Percentiles rank a stretch among this genome's conserved stretches.
phyloP scores from a whole-genome alignment of 1,284 basidiomycete species.

The Rhodotorula sp. region DNA sequence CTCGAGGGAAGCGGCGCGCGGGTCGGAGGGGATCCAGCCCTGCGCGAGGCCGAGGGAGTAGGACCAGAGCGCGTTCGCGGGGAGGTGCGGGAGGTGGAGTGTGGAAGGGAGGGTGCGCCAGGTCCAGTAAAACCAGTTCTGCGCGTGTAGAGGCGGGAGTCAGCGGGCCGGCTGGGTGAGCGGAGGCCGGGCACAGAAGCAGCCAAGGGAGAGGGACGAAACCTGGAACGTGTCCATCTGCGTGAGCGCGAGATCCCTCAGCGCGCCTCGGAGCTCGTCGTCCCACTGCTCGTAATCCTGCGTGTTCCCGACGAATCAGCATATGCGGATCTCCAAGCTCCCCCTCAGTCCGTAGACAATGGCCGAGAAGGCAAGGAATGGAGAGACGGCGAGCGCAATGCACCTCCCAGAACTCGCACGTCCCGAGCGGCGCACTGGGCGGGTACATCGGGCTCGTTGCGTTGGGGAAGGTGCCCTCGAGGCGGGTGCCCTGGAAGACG shows the following conservation, averaged over 20 bases:
- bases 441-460: constrained; percentile 16
- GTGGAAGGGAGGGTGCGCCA: constrained; percentile 83
- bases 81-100: constrained; percentile 57
- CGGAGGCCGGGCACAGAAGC: neutral
- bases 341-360: too few species aligned
- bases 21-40: constrained; percentile 80
- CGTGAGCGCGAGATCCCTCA: constrained; percentile 68
- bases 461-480: constrained; percentile 44
- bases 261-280: constrained; percentile 61
- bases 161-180: neutral
- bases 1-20: constrained; percentile 58
- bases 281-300: constrained; percentile 67
- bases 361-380: neutral
- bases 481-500: constrained; percentile 42
- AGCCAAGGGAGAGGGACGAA: too few species aligned
- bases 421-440: constrained; percentile 8
- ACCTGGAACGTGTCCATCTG: constrained; percentile 68
- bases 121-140: constrained; percentile 93
- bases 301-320: neutral
- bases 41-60: constrained; percentile 68
- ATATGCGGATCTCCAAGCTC: too few species aligned
- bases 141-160: neutral
- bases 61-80: constrained; percentile 65
- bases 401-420: constrained; percentile 38
- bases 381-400: neutral